Percentiles rank a stretch among this genome's conserved stretches.
Evolutionary conservation across 73 alveolate genomes (phyloP).

Genomic region (Diophrys sp.): DNA sequence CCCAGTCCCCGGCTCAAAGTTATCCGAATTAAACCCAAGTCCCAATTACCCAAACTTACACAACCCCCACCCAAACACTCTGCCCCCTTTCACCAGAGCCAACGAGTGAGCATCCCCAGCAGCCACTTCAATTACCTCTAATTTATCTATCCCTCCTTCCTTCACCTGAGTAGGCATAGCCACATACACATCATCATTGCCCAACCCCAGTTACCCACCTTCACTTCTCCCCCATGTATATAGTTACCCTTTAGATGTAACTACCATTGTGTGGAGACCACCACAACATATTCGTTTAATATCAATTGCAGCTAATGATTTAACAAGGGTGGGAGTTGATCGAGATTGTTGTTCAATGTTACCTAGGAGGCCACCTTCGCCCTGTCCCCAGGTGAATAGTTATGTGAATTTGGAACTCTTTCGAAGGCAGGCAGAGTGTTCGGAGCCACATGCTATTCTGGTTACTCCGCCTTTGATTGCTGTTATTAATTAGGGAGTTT

Average conservation of each 20-base stretch:
- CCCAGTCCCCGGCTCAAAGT: slow-evolving; percentile 91
- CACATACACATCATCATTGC: background rate
- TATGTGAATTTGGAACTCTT: slow-evolving; percentile 51
- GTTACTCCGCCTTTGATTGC: slow-evolving; percentile 40
- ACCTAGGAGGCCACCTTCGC: slow-evolving; percentile 69
- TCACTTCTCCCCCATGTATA: slow-evolving; percentile 89
- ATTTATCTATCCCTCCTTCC: background rate
- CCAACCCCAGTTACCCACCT: slow-evolving; percentile 87
- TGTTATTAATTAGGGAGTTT: slow-evolving; percentile 31
- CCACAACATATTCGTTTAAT: slow-evolving; percentile 71
- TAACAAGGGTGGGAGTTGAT: slow-evolving; percentile 24
- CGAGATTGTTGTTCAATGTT: slow-evolving; percentile 36
- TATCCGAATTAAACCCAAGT: slow-evolving; percentile 80
- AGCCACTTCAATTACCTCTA: slow-evolving; percentile 60
- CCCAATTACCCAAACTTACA: slow-evolving; percentile 67
- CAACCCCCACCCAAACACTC: slow-evolving; percentile 87
- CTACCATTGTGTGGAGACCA: slow-evolving; percentile 83
- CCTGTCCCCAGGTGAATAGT: slow-evolving; percentile 84
- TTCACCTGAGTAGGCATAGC: slow-evolving; percentile 7
- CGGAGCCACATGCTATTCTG: slow-evolving; percentile 90
- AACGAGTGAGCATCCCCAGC: slow-evolving; percentile 93
- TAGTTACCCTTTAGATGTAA: slow-evolving; percentile 70
- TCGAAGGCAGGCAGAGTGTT: slow-evolving; percentile 87
- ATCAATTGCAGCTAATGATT: background rate
- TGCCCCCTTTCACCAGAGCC: slow-evolving; percentile 76